phyloP scores from a whole-genome alignment of 306 rosid genomes.

The Castanospermum australe region DNA sequence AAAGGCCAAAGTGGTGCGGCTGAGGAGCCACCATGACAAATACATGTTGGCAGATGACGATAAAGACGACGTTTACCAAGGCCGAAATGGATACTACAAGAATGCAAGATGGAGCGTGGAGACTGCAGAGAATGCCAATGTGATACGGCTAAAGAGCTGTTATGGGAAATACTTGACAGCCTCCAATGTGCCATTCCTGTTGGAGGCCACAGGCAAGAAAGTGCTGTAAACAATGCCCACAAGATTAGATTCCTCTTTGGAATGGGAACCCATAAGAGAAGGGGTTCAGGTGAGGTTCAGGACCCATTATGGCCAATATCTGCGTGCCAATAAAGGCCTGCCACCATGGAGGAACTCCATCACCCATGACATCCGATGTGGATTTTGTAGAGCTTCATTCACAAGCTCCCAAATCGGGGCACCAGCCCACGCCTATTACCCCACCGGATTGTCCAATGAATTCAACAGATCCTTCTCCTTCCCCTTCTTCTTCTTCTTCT shows the following conservation, averaged over 20 bases:
- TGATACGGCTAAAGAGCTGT: conserved; percentile 65
- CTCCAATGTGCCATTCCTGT: conserved; percentile 63
- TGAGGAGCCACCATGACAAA: conserved; percentile 81
- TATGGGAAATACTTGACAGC: conserved; percentile 82
- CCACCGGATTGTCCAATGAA: conserved; percentile 11
- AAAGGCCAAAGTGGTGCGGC: conserved; percentile 63
- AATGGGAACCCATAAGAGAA: conserved; percentile 87
- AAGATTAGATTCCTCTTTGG: conserved; percentile 70
- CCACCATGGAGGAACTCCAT: conserved; percentile 92
- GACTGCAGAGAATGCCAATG: conserved; percentile 22
- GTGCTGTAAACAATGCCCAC: conserved; percentile 65
- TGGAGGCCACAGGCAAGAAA: conserved; percentile 69
- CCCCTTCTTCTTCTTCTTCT: background rate
- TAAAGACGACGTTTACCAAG: conserved; percentile 65
- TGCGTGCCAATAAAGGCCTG: conserved; percentile 76
- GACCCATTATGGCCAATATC: conserved; percentile 69
- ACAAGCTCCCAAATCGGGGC: background rate
- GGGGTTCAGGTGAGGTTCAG: conserved; percentile 67
- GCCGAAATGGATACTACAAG: conserved; percentile 57
- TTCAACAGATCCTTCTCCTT: background rate
- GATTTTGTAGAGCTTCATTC: conserved; percentile 57
- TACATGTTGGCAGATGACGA: conserved; percentile 73
- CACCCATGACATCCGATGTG: conserved; percentile 80
- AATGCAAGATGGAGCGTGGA: conserved; percentile 85
- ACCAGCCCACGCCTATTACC: conserved; percentile 25